Conservation (phyloP, 495 filamentous ascomycete species). For the Terfezia boudieri region DNA sequence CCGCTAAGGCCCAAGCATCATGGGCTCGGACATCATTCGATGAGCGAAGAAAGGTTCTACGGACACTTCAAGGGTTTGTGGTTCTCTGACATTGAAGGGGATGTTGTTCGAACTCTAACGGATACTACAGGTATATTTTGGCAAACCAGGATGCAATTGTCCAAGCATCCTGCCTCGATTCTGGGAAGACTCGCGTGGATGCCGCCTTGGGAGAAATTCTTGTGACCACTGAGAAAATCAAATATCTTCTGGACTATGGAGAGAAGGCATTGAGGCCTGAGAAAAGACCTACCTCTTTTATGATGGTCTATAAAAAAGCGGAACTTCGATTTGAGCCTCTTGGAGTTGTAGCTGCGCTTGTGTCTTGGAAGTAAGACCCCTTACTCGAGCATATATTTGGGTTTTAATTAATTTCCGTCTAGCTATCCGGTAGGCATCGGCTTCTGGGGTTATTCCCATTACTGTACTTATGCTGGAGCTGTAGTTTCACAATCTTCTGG, state of each 20-base stretch:
- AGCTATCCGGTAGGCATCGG: constrained; percentile 22
- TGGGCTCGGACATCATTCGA: constrained; percentile 65
- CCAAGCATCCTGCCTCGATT: constrained; percentile 70
- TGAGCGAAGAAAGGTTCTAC: constrained; percentile 57
- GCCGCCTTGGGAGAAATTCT: constrained; percentile 84
- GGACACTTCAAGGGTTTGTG: constrained; percentile 46
- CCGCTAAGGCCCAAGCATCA: constrained; percentile 48
- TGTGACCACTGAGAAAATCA: constrained; percentile 77
- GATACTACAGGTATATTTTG: constrained; percentile 38
- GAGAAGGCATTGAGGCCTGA: constrained; percentile 56
- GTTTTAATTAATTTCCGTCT: neutral
- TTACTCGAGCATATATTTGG: neutral
- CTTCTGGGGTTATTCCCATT: neutral
- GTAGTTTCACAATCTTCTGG: constrained; percentile 85
- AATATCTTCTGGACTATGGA: constrained; percentile 84
- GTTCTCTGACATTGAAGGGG: neutral
- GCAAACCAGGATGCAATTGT: constrained; percentile 81
- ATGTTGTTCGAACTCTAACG: neutral
- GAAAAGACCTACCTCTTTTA: constrained; percentile 49
- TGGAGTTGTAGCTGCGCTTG: constrained; percentile 74
- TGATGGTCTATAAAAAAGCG: constrained; percentile 93
- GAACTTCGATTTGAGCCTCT: constrained; percentile 78
- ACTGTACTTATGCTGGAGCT: constrained; percentile 6
- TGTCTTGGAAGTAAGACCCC: constrained; percentile 69
- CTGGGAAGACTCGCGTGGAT: constrained; percentile 92